Percentiles rank a stretch among this genome's conserved stretches.
These are phyloP conservation scores for Rhododendron griersonianum DNA, from an alignment of 148 eudicot species.

Conservation along the genomic window DNA sequence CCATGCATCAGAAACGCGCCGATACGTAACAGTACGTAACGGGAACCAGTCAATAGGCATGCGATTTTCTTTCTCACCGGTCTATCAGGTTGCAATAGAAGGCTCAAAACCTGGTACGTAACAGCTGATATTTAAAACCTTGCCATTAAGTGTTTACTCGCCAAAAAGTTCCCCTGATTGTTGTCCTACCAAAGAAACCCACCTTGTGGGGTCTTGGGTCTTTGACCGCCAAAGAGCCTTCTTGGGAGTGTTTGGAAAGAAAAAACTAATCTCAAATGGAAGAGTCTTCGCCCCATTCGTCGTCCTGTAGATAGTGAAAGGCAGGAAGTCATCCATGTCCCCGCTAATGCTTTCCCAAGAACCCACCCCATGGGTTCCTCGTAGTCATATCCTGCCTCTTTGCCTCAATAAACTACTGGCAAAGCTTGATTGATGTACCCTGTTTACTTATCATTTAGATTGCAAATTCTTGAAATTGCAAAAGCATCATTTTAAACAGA, in stretches of 20 bases:
- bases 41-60: neutral
- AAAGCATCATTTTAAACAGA: neutral
- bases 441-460: neutral
- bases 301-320: neutral
- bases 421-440: too few species aligned
- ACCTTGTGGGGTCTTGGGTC: neutral
- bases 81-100: neutral
- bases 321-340: neutral
- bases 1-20: neutral
- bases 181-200: neutral
- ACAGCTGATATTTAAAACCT: too few species aligned
- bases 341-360: too few species aligned
- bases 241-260: neutral
- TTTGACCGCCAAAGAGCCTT: neutral
- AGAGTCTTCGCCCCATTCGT: neutral
- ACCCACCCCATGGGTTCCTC: too few species aligned
- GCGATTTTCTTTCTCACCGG: neutral
- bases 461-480: neutral
- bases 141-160: too few species aligned
- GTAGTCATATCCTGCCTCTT: too few species aligned
- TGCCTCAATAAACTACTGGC: too few species aligned
- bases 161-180: neutral
- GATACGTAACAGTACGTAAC: too few species aligned
- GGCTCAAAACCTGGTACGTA: neutral
- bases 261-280: neutral